Evolutionary conservation across 768 basidiomycete genomes (phyloP).

Genomic region (Pisolithus microcarpus): DNA sequence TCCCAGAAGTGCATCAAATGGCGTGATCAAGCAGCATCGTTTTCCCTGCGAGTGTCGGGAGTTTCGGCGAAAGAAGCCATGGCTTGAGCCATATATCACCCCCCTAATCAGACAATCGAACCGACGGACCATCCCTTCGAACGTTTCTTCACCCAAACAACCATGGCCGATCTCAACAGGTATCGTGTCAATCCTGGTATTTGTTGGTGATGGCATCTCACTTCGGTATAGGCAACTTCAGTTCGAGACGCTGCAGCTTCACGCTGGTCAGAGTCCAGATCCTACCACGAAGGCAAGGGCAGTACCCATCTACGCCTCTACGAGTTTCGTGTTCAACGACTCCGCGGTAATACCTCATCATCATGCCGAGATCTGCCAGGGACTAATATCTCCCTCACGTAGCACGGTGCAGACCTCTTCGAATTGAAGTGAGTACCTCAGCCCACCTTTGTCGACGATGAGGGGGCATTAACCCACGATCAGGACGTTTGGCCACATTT

Average conservation of each 20-base stretch:
- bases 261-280: conserved; percentile 51
- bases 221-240: conserved; percentile 32
- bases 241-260: conserved; percentile 58
- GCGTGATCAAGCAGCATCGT: no score
- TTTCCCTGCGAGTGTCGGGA: no score
- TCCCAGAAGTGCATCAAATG: no score
- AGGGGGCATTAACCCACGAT: neutral
- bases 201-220: neutral
- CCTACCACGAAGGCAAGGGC: conserved; percentile 53
- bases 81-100: no score
- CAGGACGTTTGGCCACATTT: conserved; percentile 42
- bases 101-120: no score
- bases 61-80: no score
- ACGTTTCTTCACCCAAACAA: neutral
- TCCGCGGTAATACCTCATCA: conserved; percentile 31
- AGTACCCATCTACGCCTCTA: conserved; percentile 54
- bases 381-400: conserved; percentile 3
- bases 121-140: no score
- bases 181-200: neutral
- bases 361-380: neutral
- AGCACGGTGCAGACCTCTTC: conserved; percentile 53
- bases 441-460: neutral
- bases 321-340: conserved; percentile 52
- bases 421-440: conserved; percentile 29
- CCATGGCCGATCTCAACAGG: conserved; percentile 23